Evolutionary conservation across 2,329 filamentous ascomycete genomes (phyloP).

Genomic region (Fusarium torulosum): DNA sequence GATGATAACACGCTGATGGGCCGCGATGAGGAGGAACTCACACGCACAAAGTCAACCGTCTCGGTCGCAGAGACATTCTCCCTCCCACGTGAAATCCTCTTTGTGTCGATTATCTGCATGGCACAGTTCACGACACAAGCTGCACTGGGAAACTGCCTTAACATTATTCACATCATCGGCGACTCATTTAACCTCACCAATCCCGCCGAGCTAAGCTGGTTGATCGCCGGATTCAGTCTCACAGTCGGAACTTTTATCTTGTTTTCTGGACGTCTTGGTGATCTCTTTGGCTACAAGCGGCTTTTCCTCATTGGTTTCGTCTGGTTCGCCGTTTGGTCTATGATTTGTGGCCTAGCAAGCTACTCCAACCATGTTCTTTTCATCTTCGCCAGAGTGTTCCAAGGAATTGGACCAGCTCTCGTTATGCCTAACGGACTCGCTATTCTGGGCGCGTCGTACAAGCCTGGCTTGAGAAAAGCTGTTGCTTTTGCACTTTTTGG

Average conservation of each 20-base stretch:
- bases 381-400: constrained; percentile 65
- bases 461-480: constrained; percentile 68
- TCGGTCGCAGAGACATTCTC: constrained; percentile 45
- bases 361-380: constrained; percentile 60
- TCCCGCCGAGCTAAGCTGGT: constrained; percentile 57
- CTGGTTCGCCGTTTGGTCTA: constrained; percentile 67
- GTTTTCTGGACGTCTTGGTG: constrained; percentile 67
- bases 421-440: constrained; percentile 74
- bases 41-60: constrained; percentile 36
- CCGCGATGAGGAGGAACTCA: constrained; percentile 36
- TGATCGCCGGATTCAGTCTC: constrained; percentile 68
- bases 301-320: constrained; percentile 66
- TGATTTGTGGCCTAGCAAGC: constrained; percentile 59
- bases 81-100: constrained; percentile 30
- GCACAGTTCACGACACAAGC: constrained; percentile 46
- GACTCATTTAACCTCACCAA: constrained; percentile 39
- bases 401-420: constrained; percentile 73
- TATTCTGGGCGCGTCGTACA: constrained; percentile 69
- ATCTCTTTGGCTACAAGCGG: constrained; percentile 68
- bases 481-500: constrained; percentile 69
- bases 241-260: constrained; percentile 70
- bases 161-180: constrained; percentile 42
- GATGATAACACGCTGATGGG: constrained; percentile 28
- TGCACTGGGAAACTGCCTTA: constrained; percentile 44
- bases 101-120: constrained; percentile 42